A percentile compares a stretch with the other conserved stretches of the same genome.
Conservation (phyloP, 768 basidiomycete genomes). For the Cystobasidium onofrii region DNA sequence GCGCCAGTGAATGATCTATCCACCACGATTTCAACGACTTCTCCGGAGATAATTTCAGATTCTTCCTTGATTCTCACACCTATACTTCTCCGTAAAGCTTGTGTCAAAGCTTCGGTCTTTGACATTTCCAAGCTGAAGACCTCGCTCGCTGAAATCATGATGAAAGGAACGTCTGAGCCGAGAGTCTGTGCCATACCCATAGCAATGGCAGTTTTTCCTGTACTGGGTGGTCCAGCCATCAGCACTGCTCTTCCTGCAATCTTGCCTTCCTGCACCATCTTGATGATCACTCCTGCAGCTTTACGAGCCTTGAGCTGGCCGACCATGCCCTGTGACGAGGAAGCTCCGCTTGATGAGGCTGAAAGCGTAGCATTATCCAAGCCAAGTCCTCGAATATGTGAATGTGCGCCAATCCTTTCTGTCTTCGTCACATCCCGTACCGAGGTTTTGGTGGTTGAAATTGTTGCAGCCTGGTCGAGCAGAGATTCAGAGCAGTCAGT, state of each 20-base stretch:
- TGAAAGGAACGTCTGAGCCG: constrained; percentile 91
- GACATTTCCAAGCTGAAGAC: constrained; percentile 98
- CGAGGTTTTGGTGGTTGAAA: constrained; percentile 23
- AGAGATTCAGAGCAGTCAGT: neutral
- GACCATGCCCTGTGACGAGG: constrained; percentile 78
- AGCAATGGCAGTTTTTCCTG: constrained; percentile 96
- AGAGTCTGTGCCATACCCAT: constrained; percentile 95
- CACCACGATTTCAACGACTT: constrained; percentile 97
- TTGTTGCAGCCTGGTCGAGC: constrained; percentile 16
- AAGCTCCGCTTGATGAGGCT: constrained; percentile 53
- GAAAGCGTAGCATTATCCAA: constrained; percentile 67
- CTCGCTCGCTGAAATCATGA: constrained; percentile 94
- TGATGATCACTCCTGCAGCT: constrained; percentile 93
- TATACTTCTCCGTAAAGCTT: constrained; percentile 90
- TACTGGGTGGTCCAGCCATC: constrained; percentile 93
- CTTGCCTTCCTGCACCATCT: constrained; percentile 92
- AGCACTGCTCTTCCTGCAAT: constrained; percentile 94
- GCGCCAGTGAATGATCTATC: constrained; percentile 94
- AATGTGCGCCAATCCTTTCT: constrained; percentile 45
- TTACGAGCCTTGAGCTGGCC: constrained; percentile 93
- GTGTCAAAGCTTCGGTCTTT: constrained; percentile 94
- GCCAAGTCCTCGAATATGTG: constrained; percentile 91
- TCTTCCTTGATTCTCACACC: constrained; percentile 97
- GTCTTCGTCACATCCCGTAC: constrained; percentile 30
- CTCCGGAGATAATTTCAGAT: constrained; percentile 92